Percentiles rank a stretch among this genome's conserved stretches.
Conservation (phyloP, 2,329 filamentous ascomycete genomes). For the Anthostomella pinea region DNA sequence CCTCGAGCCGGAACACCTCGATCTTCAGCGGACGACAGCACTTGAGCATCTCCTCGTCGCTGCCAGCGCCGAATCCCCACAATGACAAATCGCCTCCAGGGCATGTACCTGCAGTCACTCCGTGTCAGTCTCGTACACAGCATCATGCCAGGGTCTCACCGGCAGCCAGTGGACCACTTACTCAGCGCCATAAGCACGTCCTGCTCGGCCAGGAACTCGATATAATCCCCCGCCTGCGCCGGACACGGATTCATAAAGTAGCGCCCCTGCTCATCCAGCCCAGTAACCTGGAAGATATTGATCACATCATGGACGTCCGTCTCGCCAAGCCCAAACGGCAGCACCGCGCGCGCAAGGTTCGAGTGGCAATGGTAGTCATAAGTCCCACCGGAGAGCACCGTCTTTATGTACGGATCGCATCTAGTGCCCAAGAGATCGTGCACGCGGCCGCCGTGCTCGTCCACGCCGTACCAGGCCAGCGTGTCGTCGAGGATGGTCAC, state of each 20-base stretch:
- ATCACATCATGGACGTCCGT: slow-evolving; percentile 80
- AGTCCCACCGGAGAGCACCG: slow-evolving; percentile 54
- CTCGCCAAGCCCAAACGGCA: slow-evolving; percentile 67
- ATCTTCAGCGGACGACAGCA: slow-evolving; percentile 73
- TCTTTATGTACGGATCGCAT: slow-evolving; percentile 82
- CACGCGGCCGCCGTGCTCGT: slow-evolving; percentile 63
- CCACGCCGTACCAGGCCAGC: slow-evolving; percentile 58
- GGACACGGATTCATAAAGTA: slow-evolving; percentile 73
- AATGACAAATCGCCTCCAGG: slow-evolving; percentile 76
- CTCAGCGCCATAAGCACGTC: slow-evolving; percentile 64
- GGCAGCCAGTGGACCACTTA: slow-evolving; percentile 28
- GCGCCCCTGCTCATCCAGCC: slow-evolving; percentile 65
- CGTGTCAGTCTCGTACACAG: slow-evolving; percentile 54
- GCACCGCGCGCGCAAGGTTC: slow-evolving; percentile 71
- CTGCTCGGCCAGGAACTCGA: slow-evolving; percentile 79
- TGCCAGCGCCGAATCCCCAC: slow-evolving; percentile 75
- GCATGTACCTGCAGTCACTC: slow-evolving; percentile 56
- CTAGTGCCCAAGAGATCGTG: slow-evolving; percentile 81
- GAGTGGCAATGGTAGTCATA: slow-evolving; percentile 86
- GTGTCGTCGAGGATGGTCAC: slow-evolving; percentile 68
- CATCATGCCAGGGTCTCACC: no score
- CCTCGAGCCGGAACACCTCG: slow-evolving; percentile 64
- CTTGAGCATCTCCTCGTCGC: slow-evolving; percentile 64
- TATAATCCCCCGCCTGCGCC: slow-evolving; percentile 53
- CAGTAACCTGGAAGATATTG: slow-evolving; percentile 84